These are phyloP conservation scores for Talaromyces adpressus DNA, from an alignment of 495 filamentous ascomycete genomes.

Conservation along the genomic window DNA sequence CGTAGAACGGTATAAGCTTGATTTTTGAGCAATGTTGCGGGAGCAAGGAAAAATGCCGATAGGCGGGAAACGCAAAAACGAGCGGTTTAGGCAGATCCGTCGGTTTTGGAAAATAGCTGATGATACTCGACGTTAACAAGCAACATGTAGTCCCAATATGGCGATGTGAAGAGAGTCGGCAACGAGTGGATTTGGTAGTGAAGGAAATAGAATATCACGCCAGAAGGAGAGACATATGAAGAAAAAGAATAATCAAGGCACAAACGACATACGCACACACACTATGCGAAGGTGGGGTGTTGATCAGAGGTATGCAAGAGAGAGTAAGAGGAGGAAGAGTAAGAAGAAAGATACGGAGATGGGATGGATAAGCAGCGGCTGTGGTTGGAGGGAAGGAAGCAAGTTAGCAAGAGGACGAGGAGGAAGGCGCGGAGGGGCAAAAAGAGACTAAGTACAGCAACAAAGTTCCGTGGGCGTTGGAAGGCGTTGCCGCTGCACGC, in stretches of 20 bases:
- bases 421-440: neutral
- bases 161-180: neutral
- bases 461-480: too few relatives aligned
- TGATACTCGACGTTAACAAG: neutral
- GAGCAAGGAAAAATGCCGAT: constrained; percentile 4
- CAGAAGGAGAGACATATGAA: constrained; percentile 2
- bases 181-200: neutral
- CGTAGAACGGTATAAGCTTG: neutral
- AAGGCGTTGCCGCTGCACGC: neutral
- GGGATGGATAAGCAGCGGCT: neutral
- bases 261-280: constrained; percentile 5
- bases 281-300: neutral
- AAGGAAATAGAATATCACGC: neutral
- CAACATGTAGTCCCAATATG: neutral
- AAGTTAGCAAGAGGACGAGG: constrained; percentile 4
- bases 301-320: neutral
- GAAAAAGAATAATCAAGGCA: neutral
- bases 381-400: constrained; percentile 4
- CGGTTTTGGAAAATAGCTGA: neutral
- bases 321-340: neutral
- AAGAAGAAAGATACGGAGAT: neutral
- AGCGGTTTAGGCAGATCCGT: neutral
- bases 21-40: neutral
- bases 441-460: too few relatives aligned
- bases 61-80: neutral